Base-by-base conservation (phyloP, 139 green algal species). In the Edaphochlamys debaryana region DNA sequence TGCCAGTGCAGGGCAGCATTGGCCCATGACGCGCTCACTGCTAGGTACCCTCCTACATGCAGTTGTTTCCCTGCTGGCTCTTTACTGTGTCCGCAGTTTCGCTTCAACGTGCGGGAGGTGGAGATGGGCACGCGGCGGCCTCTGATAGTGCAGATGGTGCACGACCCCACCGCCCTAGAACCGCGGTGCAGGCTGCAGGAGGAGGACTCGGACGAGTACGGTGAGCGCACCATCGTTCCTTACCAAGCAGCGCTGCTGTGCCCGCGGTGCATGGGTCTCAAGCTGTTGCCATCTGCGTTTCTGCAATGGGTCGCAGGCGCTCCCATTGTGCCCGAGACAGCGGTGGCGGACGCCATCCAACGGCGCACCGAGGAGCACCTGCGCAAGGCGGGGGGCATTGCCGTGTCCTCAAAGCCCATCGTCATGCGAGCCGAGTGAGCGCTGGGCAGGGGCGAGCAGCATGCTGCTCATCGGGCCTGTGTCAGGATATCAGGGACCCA, bases 111-210 rank as follows among this genome's bases (percentile, higher is more conserved):
- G 20, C 83, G 90, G 0, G 94, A 96, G 80, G 94, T 96, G 52
- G 96, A 98, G 82, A 98, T 98, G 94, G 96, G 96, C 69, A 98
- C 96, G 1, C 87, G 94, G 20, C 89, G 94, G 11, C 94, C 94
- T 5, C 90, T 98, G 8, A 96, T 96, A 40, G 91, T 98, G 3
- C 92, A 95, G 69, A 96, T 96, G 93, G 84, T 95, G 50, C 95
- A 98, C 74, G 93, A 97, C 71, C 92, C 94, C 0, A 89, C 86
- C 20, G 94, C 93, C 2, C 66, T 88, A 29, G 88, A 95, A 79
- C 95, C 95, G 7, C 90, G 92, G 4, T 98, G 95, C 85, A 86
- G 94, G 37, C 90, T 98, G 64, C 94, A 98, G 78, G 92, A 98
- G 25, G 95, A 98, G 87, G 92, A 98, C 69, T 87, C 82, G 19